Percentiles rank a stretch among this genome's conserved stretches.
Evolutionary conservation across 2,329 filamentous ascomycete species (phyloP).

Genomic region (Dendryphion nanum): DNA sequence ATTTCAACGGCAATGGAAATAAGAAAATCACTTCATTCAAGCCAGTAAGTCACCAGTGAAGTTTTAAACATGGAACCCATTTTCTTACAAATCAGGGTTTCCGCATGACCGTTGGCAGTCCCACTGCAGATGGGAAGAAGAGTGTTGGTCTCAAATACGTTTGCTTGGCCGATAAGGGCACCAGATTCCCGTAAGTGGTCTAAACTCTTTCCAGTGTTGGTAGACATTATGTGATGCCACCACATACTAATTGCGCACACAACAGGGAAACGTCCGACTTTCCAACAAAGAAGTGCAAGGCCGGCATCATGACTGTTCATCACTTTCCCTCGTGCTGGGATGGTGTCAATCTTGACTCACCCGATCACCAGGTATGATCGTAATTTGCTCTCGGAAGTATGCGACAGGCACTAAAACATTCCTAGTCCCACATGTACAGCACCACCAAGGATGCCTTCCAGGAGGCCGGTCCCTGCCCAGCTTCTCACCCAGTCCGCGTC

Average conservation of each 20-base stretch:
- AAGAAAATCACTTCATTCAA: slow-evolving; percentile 25
- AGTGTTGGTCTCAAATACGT: slow-evolving; percentile 23
- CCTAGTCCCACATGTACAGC: slow-evolving; percentile 40
- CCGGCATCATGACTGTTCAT: slow-evolving; percentile 27
- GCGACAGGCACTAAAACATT: slow-evolving; percentile 46
- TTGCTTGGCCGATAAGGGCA: slow-evolving; percentile 26
- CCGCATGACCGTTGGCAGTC: slow-evolving; percentile 32
- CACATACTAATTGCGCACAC: not conserved
- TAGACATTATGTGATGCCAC: not conserved
- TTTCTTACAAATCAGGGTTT: slow-evolving; percentile 19
- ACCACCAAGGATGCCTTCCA: slow-evolving; percentile 20
- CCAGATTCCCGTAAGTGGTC: slow-evolving; percentile 27
- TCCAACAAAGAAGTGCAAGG: slow-evolving; percentile 22
- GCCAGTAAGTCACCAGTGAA: slow-evolving; percentile 6
- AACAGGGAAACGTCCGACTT: slow-evolving; percentile 26
- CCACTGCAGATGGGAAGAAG: slow-evolving; percentile 22
- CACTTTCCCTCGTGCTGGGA: slow-evolving; percentile 60
- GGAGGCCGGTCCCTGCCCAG: slow-evolving; percentile 19
- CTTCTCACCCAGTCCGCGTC: slow-evolving; percentile 24
- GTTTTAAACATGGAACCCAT: not conserved
- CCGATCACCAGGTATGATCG: slow-evolving; percentile 52
- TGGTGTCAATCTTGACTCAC: slow-evolving; percentile 56
- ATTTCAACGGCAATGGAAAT: slow-evolving; percentile 38
- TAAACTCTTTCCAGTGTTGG: too few relatives aligned
- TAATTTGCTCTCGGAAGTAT: not conserved